Evolutionary conservation across 2,329 filamentous ascomycete genomes (phyloP).

Genomic region (Venturia effusa): DNA sequence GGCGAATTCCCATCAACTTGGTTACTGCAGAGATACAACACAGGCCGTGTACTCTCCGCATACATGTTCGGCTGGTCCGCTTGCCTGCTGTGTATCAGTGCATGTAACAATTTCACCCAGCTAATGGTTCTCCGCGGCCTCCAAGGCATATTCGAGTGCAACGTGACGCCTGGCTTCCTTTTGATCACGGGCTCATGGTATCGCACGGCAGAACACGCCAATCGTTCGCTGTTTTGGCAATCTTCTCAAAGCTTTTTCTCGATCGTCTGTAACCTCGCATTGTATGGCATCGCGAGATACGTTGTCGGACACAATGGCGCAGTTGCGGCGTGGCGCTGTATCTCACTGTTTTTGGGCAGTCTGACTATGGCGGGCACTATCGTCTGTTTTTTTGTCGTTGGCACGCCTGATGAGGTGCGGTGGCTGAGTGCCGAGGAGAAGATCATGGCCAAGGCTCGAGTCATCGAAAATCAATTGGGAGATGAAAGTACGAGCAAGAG

Average conservation of each 20-base stretch:
- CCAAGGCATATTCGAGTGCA: constrained; percentile 60
- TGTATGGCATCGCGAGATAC: constrained; percentile 48
- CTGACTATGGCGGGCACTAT: neutral
- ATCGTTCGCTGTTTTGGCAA: constrained; percentile 37
- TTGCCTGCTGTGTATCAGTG: constrained; percentile 49
- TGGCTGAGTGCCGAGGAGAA: neutral
- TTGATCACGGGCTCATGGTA: constrained; percentile 60
- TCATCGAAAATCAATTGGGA: neutral
- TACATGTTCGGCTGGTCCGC: constrained; percentile 53
- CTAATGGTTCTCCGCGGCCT: constrained; percentile 52
- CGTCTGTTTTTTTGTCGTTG: neutral
- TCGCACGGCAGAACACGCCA: constrained; percentile 18
- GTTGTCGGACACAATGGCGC: neutral
- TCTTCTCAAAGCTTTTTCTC: constrained; percentile 69
- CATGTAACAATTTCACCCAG: constrained; percentile 48
- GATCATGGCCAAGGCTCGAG: neutral
- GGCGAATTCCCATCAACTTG: constrained; percentile 27
- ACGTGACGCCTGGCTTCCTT: constrained; percentile 57
- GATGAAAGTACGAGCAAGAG: neutral
- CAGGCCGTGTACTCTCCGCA: neutral
- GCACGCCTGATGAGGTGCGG: neutral
- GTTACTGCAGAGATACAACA: constrained; percentile 24
- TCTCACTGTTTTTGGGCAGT: neutral
- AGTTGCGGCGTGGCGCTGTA: neutral
- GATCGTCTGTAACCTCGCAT: constrained; percentile 64